Evolutionary conservation across 805 yeast species (phyloP).

Genomic region (Spathaspora passalidarum): DNA sequence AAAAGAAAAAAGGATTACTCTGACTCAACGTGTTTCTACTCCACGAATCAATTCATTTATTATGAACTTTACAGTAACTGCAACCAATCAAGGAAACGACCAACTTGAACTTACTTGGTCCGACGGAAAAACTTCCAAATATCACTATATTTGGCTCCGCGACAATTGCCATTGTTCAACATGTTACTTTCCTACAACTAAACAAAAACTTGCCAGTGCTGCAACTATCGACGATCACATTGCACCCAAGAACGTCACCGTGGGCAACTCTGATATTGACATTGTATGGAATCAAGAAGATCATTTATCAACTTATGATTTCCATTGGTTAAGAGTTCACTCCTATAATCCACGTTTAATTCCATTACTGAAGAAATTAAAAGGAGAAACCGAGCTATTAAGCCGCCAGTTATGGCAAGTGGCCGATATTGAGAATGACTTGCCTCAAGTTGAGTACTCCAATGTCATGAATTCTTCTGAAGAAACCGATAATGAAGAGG

Average conservation of each 20-base stretch:
- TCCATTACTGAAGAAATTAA: slow-evolving; percentile 23
- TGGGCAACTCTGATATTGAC: slow-evolving; percentile 9
- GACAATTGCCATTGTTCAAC: slow-evolving; percentile 59
- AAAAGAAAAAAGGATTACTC: not conserved
- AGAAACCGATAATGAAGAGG: slow-evolving; percentile 29
- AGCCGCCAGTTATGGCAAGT: slow-evolving; percentile 44
- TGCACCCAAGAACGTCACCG: slow-evolving; percentile 14
- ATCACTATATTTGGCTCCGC: slow-evolving; percentile 58
- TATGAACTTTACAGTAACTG: not conserved
- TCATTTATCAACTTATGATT: slow-evolving; percentile 37
- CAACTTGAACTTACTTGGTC: slow-evolving; percentile 8
- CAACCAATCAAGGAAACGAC: not conserved
- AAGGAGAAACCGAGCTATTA: slow-evolving; percentile 27
- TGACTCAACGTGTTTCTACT: too few species aligned
- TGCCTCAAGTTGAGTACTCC: slow-evolving; percentile 50
- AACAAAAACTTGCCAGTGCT: slow-evolving; percentile 58
- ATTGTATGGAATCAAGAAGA: slow-evolving; percentile 38
- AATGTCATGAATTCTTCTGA: slow-evolving; percentile 38
- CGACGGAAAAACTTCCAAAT: slow-evolving; percentile 11
- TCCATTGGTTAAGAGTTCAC: slow-evolving; percentile 46
- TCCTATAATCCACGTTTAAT: slow-evolving; percentile 50
- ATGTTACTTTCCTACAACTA: slow-evolving; percentile 54
- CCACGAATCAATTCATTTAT: not conserved
- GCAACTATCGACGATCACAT: slow-evolving; percentile 38
- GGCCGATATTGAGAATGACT: slow-evolving; percentile 29